Percentiles rank a stretch among this genome's conserved stretches.
Conservation (phyloP, 306 rosid species). For the Sechiopsis laciniata region DNA sequence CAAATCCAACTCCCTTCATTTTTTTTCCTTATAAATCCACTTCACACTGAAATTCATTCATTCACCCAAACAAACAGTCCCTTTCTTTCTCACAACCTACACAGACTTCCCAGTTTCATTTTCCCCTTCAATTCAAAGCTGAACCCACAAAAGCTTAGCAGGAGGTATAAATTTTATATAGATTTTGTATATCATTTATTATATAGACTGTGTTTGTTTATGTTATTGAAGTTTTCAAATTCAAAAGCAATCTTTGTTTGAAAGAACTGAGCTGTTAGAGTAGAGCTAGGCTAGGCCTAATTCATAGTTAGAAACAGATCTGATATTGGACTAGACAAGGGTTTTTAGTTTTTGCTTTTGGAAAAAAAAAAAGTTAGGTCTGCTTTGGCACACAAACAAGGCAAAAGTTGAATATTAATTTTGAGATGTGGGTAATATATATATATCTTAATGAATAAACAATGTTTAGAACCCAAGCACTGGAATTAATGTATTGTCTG, state of each 20-base stretch:
- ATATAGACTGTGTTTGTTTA: not conserved
- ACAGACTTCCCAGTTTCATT: not conserved
- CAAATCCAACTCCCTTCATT: not conserved
- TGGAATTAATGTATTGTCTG: conserved; percentile 12
- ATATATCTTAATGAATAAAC: not conserved
- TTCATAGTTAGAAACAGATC: not conserved
- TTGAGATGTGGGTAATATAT: conserved; percentile 13
- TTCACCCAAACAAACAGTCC: not conserved
- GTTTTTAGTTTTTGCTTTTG: not conserved
- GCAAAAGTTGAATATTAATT: not conserved
- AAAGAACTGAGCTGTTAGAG: not conserved
- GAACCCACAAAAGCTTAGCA: not conserved
- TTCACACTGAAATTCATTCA: not conserved
- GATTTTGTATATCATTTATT: not conserved
- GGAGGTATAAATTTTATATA: not conserved
- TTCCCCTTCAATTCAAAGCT: not conserved
- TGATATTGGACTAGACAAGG: not conserved
- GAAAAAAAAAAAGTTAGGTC: not conserved
- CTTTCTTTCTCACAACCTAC: not conserved
- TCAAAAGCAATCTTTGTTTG: not conserved
- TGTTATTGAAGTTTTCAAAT: not conserved
- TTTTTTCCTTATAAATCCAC: not conserved
- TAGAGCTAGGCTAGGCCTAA: not conserved
- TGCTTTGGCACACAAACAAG: not conserved
- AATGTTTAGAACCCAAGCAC: not conserved